Percentiles rank a stretch among this genome's conserved stretches.
These are phyloP conservation scores for Podospora pseudocomata DNA, from an alignment of 495 filamentous ascomycete species.

Conservation along the genomic window DNA sequence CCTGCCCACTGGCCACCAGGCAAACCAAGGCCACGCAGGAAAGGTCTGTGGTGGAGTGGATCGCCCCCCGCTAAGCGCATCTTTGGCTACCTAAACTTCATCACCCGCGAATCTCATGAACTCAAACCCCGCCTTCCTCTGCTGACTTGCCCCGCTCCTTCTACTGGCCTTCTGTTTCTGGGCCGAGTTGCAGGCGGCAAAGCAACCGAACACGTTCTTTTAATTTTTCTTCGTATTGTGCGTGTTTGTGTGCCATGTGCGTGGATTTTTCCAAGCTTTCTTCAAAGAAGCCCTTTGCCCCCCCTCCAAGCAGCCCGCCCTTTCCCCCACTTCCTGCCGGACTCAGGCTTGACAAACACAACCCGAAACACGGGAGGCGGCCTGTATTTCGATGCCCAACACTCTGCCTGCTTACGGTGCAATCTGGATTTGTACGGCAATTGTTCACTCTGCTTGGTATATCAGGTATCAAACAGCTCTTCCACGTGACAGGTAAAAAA, in stretches of 20 bases:
- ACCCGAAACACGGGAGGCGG: conserved; percentile 4
- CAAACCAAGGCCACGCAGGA: conserved; percentile 2
- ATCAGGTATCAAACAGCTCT: neutral
- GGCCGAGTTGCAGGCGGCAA: conserved; percentile 1
- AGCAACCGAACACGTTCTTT: neutral
- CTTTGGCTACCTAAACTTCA: neutral
- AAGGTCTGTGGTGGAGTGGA: conserved; percentile 2
- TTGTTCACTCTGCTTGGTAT: no score
- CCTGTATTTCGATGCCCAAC: neutral
- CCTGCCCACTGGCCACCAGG: neutral
- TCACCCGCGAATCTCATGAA: neutral
- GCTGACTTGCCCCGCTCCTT: conserved; percentile 7
- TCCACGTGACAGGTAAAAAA: neutral
- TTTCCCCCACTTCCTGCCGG: neutral
- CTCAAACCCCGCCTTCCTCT: neutral
- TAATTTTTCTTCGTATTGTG: neutral
- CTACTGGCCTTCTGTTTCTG: neutral
- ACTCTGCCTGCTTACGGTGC: neutral
- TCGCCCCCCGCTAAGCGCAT: conserved; percentile 11
- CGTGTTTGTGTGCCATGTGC: neutral
- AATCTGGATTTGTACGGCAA: neutral
- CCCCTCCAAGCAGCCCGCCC: no score
- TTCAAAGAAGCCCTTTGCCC: neutral
- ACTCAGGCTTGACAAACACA: neutral
- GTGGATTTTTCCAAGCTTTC: neutral